phyloP scores from a whole-genome alignment of 1,284 basidiomycete species.

The Erythrobasidium hasegawianum region DNA sequence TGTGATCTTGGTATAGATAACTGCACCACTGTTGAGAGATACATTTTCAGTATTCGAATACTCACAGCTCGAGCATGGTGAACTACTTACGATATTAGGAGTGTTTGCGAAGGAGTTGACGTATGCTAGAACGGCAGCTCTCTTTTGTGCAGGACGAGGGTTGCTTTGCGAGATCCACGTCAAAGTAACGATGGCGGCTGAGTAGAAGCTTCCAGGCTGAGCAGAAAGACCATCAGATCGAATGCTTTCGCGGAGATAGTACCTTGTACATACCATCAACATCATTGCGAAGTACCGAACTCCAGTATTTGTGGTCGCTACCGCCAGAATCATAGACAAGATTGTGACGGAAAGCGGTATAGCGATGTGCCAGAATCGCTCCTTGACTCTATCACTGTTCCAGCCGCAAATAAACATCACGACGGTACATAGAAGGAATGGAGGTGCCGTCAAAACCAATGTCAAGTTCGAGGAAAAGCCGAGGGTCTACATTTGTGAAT shows the following conservation, averaged over 20 bases:
- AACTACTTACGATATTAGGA: slow-evolving; percentile 51
- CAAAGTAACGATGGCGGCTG: slow-evolving; percentile 48
- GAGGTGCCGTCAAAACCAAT: slow-evolving; percentile 50
- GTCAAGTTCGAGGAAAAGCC: slow-evolving; percentile 49
- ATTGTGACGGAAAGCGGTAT: slow-evolving; percentile 49
- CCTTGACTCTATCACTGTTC: slow-evolving; percentile 58
- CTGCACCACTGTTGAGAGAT: too few species aligned
- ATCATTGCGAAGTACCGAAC: slow-evolving; percentile 49
- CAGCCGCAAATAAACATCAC: slow-evolving; percentile 55
- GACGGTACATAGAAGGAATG: slow-evolving; percentile 44
- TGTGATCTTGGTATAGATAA: slow-evolving; percentile 24
- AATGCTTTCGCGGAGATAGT: too few species aligned
- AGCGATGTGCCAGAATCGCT: slow-evolving; percentile 52
- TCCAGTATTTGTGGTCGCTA: slow-evolving; percentile 47
- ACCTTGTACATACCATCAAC: slow-evolving; percentile 32
- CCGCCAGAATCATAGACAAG: slow-evolving; percentile 56
- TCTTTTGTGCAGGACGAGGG: slow-evolving; percentile 50
- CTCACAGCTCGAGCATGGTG: too few species aligned
- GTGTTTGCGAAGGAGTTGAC: slow-evolving; percentile 51
- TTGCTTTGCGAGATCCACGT: slow-evolving; percentile 50
- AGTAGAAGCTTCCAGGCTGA: slow-evolving; percentile 46
- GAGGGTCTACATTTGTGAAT: slow-evolving; percentile 40
- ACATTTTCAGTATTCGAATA: too few species aligned
- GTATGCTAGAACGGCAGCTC: slow-evolving; percentile 50
- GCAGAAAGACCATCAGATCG: too few species aligned